Base-by-base conservation (phyloP, 140 eudicot species). In the Ambrosia hybrid region DNA sequence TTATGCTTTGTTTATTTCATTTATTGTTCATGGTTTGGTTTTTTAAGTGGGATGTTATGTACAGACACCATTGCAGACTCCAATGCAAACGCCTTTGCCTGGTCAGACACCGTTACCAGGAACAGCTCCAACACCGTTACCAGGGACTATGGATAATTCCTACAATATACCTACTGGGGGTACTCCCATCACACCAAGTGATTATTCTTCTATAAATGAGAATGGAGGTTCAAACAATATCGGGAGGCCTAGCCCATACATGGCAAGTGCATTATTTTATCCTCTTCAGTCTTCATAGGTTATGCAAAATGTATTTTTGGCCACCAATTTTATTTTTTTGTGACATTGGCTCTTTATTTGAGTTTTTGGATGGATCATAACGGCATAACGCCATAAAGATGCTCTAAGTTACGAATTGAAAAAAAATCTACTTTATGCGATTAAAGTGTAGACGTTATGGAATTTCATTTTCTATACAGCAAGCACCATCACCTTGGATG, bases 401-500 rank as follows among this genome's bases (percentile, higher is more conserved):
- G 0, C 16, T 30, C 1, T 60, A 12, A 10, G 3, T 60, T 9
- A 30, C 3, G 1, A 30, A 59, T 33, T 38, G 7, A 4, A 60
- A 33, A 60, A 11, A 3, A 60, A 3, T 30, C 1, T 34, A 3
- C 0, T 38, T 38, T 38, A 3, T 36, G 4, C 17, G 12, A 30
- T 68, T n/a, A 60, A 46, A 63, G 14, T 70, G 37, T 57, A 58
- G 56, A 63, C 65, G 2, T 45, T 60, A 3, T 5, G 4, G 11
- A 36, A 36, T 62, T 56, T 52, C 0, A 38, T 81, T 65, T 55
- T 33, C 70, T 59, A 13, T 84, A 83, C 82, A 87, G 95, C 95
- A 65, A 76, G 95, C 91, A 57, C 95, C 91, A n/a, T 79, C 91
- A n/a, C 66, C 89, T 38, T 90, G 95, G 95, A 64, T 85, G 69